phyloP scores from a whole-genome alignment of 2,329 filamentous ascomycete species.

The Penicillium nordicum region DNA sequence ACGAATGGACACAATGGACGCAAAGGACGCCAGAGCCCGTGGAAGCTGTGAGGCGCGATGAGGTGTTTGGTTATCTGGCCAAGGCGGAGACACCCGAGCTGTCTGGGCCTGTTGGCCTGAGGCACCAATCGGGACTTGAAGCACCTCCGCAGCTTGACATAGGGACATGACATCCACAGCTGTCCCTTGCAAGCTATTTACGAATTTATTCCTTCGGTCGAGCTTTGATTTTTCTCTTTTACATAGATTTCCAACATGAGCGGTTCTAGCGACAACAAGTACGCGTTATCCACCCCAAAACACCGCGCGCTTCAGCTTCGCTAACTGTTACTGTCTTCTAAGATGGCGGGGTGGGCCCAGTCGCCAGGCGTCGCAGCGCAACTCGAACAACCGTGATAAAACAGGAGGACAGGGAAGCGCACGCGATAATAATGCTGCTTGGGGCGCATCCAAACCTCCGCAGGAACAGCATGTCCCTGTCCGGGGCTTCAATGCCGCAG shows the following conservation, averaged over 20 bases:
- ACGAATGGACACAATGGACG: neutral
- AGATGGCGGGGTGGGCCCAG: constrained; percentile 43
- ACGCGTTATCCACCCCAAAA: constrained; percentile 10
- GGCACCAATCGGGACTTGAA: constrained; percentile 16
- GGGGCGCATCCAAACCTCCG: constrained; percentile 26
- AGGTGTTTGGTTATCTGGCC: constrained; percentile 19
- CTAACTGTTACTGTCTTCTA: constrained; percentile 13
- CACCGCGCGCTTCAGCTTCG: neutral
- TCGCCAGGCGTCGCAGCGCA: constrained; percentile 38
- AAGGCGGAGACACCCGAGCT: constrained; percentile 21
- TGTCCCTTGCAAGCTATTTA: constrained; percentile 16
- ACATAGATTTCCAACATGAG: constrained; percentile 31
- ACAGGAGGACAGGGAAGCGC: constrained; percentile 29
- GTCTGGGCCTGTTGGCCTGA: constrained; percentile 12
- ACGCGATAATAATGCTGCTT: constrained; percentile 32
- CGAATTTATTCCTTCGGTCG: neutral
- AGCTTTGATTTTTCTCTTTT: neutral
- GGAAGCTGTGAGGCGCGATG: constrained; percentile 1
- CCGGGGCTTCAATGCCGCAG: constrained; percentile 43
- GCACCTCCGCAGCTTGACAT: constrained; percentile 8
- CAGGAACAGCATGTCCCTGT: constrained; percentile 44
- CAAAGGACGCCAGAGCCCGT: constrained; percentile 4
- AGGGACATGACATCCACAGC: constrained; percentile 15
- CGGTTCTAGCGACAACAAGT: constrained; percentile 38
- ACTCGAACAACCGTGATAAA: constrained; percentile 32